Conservation (phyloP, 805 yeast species). For the Lipomyces chichibuensis region DNA sequence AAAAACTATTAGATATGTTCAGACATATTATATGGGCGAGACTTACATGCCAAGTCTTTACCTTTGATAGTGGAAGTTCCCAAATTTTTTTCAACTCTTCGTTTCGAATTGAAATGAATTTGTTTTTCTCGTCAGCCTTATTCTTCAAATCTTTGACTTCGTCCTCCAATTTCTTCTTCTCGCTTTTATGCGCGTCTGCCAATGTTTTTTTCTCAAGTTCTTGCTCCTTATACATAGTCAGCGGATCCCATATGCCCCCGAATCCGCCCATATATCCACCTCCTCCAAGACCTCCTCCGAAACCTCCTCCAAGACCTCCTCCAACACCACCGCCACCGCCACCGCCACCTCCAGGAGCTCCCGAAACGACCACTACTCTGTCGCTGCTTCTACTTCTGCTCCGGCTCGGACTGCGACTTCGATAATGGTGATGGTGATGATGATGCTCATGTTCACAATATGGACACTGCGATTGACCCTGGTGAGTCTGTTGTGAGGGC, state of each 20-base stretch:
- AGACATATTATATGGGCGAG: background rate
- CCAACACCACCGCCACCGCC: background rate
- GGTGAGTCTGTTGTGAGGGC: background rate
- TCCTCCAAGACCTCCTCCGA: background rate
- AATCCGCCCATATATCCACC: background rate
- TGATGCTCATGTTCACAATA: conserved; percentile 3
- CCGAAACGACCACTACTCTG: conserved; percentile 6
- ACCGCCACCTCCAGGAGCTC: conserved; percentile 9
- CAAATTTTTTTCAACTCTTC: conserved; percentile 18
- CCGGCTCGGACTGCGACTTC: background rate
- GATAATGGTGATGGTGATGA: conserved; percentile 2
- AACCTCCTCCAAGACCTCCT: too few relatives aligned
- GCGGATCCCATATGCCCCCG: background rate
- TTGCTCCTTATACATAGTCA: background rate
- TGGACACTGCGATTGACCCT: background rate
- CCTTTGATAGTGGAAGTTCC: conserved; percentile 24
- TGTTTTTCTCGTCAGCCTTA: conserved; percentile 2
- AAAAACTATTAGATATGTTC: background rate
- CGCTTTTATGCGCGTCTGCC: conserved; percentile 7
- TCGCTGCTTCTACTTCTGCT: conserved; percentile 7
- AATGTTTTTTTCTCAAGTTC: conserved; percentile 4
- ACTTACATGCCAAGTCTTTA: conserved; percentile 23
- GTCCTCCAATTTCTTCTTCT: conserved; percentile 10
- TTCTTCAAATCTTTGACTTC: conserved; percentile 15
- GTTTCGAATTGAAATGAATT: conserved; percentile 11